phyloP scores from a whole-genome alignment of 139 green algal genomes.

The Tetraselmis chui region DNA sequence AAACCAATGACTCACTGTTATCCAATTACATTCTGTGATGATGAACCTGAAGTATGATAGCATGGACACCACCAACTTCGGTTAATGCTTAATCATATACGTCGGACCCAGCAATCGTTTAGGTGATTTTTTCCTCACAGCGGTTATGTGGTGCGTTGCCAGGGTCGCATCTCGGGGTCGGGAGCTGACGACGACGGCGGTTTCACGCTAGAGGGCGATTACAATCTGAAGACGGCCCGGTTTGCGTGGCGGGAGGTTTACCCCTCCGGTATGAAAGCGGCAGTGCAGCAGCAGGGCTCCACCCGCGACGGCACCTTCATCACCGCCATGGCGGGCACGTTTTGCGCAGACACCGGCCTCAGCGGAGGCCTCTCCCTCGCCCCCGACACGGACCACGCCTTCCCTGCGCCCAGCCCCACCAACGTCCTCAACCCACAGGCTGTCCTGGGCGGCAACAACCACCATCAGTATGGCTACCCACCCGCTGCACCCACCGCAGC shows the following conservation, averaged over 20 bases:
- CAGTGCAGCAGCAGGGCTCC: not conserved
- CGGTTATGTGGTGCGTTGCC: too few species aligned
- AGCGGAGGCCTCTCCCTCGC: not conserved
- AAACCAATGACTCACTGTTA: too few species aligned
- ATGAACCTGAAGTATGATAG: too few species aligned
- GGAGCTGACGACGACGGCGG: not conserved
- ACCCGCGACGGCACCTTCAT: not conserved
- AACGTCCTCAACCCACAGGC: not conserved
- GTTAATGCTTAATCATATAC: too few species aligned
- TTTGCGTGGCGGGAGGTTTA: not conserved
- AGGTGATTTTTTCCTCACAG: too few species aligned
- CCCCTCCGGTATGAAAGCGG: not conserved
- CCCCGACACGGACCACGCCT: not conserved
- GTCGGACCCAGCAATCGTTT: too few species aligned
- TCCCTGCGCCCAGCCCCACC: not conserved
- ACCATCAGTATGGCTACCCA: not conserved
- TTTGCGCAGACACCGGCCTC: not conserved
- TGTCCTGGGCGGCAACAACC: not conserved
- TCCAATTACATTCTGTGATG: too few species aligned
- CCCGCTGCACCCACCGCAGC: not conserved
- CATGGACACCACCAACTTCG: too few species aligned
- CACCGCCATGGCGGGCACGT: not conserved
- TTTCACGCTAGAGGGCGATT: not conserved
- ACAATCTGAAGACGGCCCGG: not conserved
- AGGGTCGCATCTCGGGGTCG: not conserved